Conservation (phyloP, 202 grass and related monocot genomes). For the Musa balbisiana region DNA sequence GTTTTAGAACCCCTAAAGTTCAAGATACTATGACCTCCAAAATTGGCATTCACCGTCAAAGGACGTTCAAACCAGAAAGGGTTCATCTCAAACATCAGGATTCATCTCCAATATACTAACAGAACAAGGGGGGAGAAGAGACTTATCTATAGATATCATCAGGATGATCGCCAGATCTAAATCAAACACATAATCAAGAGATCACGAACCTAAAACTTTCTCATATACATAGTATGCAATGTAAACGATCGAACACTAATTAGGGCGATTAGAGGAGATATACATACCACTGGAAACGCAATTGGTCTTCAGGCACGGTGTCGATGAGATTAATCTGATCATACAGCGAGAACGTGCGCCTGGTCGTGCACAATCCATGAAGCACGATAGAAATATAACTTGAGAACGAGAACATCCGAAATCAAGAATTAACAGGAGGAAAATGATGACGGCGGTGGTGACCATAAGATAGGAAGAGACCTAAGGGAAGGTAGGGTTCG, state of each 20-base stretch:
- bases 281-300: constrained; percentile 70
- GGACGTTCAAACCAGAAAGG: not conserved
- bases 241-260: constrained; percentile 1
- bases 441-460: not conserved
- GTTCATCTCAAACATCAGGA: not conserved
- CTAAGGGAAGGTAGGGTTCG: constrained; percentile 71
- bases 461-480: constrained; percentile 20
- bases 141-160: not conserved
- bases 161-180: not conserved
- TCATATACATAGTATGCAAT: not conserved
- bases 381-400: not conserved
- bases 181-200: not conserved
- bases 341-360: constrained; percentile 85
- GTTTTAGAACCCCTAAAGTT: not conserved
- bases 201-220: not conserved
- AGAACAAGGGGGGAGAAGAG: not conserved
- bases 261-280: not conserved
- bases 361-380: constrained; percentile 21
- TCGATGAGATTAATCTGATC: constrained; percentile 99
- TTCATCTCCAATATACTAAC: not conserved
- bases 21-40: not conserved
- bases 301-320: constrained; percentile 68
- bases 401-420: constrained; percentile 6
- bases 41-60: not conserved
- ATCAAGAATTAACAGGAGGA: not conserved